These are phyloP conservation scores for Penicillium sp. DNA, from an alignment of 2,329 filamentous ascomycete species.

Conservation along the genomic window DNA sequence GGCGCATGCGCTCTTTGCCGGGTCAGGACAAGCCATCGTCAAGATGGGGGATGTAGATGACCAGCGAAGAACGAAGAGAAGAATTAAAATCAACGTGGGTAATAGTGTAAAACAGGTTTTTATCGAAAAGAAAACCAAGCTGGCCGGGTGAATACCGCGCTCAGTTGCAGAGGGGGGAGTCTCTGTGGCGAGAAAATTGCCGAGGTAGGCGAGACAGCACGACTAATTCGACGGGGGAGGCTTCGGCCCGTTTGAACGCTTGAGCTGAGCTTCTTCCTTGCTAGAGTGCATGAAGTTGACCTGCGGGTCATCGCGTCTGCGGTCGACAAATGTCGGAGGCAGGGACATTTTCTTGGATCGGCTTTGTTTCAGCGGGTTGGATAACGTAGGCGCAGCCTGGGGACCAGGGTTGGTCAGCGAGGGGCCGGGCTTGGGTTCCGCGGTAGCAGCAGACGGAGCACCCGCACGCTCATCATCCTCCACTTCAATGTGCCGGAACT, in stretches of 20 bases:
- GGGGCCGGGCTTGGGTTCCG: constrained; percentile 41
- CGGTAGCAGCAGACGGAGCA: constrained; percentile 36
- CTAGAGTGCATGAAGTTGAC: constrained; percentile 43
- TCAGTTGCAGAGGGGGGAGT: not conserved
- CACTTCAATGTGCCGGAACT: constrained; percentile 51
- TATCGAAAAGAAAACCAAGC: not conserved
- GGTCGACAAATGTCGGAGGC: constrained; percentile 32
- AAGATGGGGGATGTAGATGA: constrained; percentile 18
- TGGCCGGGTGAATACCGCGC: not conserved
- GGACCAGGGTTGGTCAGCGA: constrained; percentile 35
- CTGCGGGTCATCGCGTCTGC: constrained; percentile 41
- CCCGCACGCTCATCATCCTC: constrained; percentile 50
- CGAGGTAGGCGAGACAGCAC: not conserved
- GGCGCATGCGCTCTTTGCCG: constrained; percentile 10
- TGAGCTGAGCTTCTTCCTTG: constrained; percentile 35
- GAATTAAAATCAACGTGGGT: constrained; percentile 4
- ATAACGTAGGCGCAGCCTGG: constrained; percentile 32
- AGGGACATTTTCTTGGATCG: constrained; percentile 38
- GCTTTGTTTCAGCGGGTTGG: constrained; percentile 38
- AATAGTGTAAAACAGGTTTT: not conserved
- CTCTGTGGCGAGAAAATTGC: not conserved
- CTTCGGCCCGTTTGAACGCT: constrained; percentile 34
- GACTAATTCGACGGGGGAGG: constrained; percentile 21
- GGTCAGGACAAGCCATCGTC: constrained; percentile 21
- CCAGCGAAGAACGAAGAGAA: not conserved